These are phyloP conservation scores for Lepidium sativum DNA, from an alignment of 345 rosid species.

Conservation along the genomic window DNA sequence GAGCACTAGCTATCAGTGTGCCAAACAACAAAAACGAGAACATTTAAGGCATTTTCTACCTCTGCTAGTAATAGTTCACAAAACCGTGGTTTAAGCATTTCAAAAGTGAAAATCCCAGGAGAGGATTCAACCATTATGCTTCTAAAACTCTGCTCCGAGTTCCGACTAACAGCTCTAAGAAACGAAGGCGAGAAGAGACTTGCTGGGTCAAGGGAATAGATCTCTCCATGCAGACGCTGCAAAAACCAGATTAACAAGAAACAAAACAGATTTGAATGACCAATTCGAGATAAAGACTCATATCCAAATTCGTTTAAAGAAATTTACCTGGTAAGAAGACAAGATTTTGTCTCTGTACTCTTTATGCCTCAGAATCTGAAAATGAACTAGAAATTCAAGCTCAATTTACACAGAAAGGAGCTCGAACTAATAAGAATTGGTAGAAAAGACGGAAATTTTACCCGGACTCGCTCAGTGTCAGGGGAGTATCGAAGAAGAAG, in stretches of 20 bases:
- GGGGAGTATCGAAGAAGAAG: slow-evolving; percentile 71
- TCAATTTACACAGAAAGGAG: background rate
- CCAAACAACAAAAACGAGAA: slow-evolving; percentile 33
- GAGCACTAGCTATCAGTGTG: background rate
- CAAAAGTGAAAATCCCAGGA: slow-evolving; percentile 68
- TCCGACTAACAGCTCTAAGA: slow-evolving; percentile 49
- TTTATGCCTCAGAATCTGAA: slow-evolving; percentile 23
- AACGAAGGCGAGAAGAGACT: slow-evolving; percentile 71
- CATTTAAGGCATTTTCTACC: slow-evolving; percentile 37
- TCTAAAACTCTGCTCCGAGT: slow-evolving; percentile 54
- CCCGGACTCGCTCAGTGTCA: slow-evolving; percentile 65
- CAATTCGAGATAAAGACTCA: background rate
- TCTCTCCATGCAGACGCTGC: slow-evolving; percentile 73
- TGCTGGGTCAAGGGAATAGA: slow-evolving; percentile 48
- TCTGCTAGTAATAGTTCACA: slow-evolving; percentile 66
- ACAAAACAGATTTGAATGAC: background rate
- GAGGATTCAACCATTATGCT: slow-evolving; percentile 50
- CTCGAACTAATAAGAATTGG: background rate
- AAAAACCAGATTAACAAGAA: slow-evolving; percentile 1
- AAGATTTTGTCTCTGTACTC: slow-evolving; percentile 23
- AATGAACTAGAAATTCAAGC: background rate
- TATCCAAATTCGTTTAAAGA: background rate
- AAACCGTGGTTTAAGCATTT: slow-evolving; percentile 67
- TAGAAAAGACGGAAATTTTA: slow-evolving; percentile 12
- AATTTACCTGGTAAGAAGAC: slow-evolving; percentile 22